A percentile compares a stretch with the other conserved stretches of the same genome.
Conservation (phyloP, 73 alveolate species). For the Paraurostyla sp. region DNA sequence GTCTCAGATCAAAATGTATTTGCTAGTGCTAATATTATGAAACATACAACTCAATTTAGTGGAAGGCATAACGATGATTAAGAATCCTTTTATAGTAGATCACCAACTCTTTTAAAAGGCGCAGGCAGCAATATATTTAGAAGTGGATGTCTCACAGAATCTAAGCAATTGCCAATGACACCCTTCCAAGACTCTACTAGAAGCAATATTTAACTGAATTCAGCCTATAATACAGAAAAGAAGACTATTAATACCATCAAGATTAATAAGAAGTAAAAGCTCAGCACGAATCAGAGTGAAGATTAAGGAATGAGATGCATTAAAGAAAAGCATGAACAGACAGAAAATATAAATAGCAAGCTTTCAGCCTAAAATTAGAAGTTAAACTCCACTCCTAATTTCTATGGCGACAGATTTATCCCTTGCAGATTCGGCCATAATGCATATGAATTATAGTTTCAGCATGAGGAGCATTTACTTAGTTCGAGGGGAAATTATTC, state of each 20-base stretch:
- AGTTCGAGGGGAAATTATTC: background rate
- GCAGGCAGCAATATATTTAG: background rate
- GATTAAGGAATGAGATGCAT: too few species aligned
- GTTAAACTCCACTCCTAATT: background rate
- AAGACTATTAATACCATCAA: background rate
- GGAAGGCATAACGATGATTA: background rate
- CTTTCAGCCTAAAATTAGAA: background rate
- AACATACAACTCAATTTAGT: too few species aligned
- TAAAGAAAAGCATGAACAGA: background rate
- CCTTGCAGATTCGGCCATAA: conserved; percentile 17
- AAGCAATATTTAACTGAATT: background rate
- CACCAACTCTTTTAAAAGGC: background rate
- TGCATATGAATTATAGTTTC: conserved; percentile 18
- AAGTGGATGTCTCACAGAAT: conserved; percentile 9
- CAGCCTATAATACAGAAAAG: background rate
- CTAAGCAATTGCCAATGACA: background rate
- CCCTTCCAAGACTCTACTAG: conserved; percentile 19
- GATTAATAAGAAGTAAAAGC: too few species aligned
- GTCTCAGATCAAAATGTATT: background rate
- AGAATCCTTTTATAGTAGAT: background rate
- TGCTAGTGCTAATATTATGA: background rate
- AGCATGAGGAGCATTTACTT: conserved; percentile 23
- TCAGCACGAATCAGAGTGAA: too few species aligned
- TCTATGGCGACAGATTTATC: conserved; percentile 45
- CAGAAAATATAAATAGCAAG: background rate